Base-by-base conservation (phyloP, 2,329 filamentous ascomycete genomes). In the Fusarium verticillioides region DNA sequence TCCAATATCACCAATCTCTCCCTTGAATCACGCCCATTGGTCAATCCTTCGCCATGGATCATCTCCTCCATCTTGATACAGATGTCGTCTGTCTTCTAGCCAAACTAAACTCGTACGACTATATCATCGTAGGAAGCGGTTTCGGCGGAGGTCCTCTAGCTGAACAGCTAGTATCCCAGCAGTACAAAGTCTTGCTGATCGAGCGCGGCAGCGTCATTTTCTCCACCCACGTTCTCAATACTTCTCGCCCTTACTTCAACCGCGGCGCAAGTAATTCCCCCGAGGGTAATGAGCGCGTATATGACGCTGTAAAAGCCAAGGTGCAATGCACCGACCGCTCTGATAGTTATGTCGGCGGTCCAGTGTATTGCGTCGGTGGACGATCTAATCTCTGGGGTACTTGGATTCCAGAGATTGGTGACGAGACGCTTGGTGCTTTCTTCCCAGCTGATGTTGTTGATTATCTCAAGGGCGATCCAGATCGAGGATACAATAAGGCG, bases 141-240 rank as follows among this genome's bases (percentile, higher is more conserved):
- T 74, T 74, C 2, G 72, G 70, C 0, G 72, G 72, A 16, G 72
- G 70, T 4, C 72, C 72, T 2, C 7, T 74, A 6, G 72, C 72
- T 4, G 72, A 74, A 34, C 37, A 57, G 7, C 68, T 74, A 2
- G 67, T 65, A 2, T 34, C 60, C 10, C 42, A 68, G 7, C 23
- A 66, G 9, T 52, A 72, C n/a, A 74, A 74, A 36, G 70, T 74
- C 9, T 39, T 74, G 10, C 21, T 74, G 12, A 74, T 74, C 4
- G 72, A 74, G 50, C 58, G 72, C 0, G 72, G 72, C 23, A 60
- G 63, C 4, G 63, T 74, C 26, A 74, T 74, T 11, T 74, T 74
- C 46, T 74, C 72, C 2, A 74, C 70, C 1, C 72, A 74, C 4
- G 72, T 74, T 7, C 68, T 74, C 23, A 74, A 74, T 30, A 74